Conservation (phyloP, 2,329 filamentous ascomycete genomes). For the Beauveria australis region DNA sequence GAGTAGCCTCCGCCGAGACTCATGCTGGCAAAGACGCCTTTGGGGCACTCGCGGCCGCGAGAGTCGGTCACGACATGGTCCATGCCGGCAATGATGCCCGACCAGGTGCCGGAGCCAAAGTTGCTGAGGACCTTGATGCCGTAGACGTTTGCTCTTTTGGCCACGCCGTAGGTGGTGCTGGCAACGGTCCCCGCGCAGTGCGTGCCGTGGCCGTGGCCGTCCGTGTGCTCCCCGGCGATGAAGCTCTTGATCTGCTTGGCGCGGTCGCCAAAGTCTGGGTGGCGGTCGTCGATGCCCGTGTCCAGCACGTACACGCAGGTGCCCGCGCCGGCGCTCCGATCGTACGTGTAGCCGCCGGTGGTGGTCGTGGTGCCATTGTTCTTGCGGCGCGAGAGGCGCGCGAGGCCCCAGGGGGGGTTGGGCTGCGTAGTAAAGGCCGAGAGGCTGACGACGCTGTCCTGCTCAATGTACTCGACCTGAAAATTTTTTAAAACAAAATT, state of each 20-base stretch:
- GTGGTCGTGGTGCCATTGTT: constrained; percentile 17
- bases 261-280: constrained; percentile 34
- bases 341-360: constrained; percentile 30
- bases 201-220: constrained; percentile 40
- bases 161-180: constrained; percentile 34
- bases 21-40: constrained; percentile 44
- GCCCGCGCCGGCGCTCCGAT: constrained; percentile 28
- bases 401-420: constrained; percentile 32
- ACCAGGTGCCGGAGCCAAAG: constrained; percentile 28
- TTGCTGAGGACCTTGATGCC: constrained; percentile 38
- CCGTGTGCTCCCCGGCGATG: constrained; percentile 26
- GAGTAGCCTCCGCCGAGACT: constrained; percentile 42
- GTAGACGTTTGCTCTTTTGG: constrained; percentile 35
- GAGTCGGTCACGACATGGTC: constrained; percentile 32
- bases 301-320: constrained; percentile 38
- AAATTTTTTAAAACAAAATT: no score
- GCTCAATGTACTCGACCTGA: constrained; percentile 31
- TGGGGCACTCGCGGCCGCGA: constrained; percentile 28
- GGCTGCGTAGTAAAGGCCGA: constrained; percentile 28
- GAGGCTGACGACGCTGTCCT: constrained; percentile 44
- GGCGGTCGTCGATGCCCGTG: constrained; percentile 30
- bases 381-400: constrained; percentile 27
- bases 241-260: constrained; percentile 32
- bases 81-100: constrained; percentile 36
- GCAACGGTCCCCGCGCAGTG: constrained; percentile 39